phyloP scores from a whole-genome alignment of 2,329 filamentous ascomycete species.

The Ascochyta koolunga region DNA sequence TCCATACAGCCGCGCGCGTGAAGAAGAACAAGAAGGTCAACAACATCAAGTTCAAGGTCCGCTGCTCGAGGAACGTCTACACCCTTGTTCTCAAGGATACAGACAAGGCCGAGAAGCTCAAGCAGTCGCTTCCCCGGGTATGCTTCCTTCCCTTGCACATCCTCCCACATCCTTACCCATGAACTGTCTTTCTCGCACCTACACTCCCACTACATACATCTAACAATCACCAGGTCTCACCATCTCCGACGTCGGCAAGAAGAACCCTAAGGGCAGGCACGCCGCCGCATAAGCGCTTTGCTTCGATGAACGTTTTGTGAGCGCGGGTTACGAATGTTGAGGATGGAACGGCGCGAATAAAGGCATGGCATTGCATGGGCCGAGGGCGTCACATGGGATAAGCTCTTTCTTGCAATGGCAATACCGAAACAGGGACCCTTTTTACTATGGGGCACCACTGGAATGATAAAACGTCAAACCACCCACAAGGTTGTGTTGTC shows the following conservation, averaged over 20 bases:
- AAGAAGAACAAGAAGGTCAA: conserved; percentile 90
- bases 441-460: conserved; percentile 12
- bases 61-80: conserved; percentile 95
- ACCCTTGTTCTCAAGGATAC: conserved; percentile 97
- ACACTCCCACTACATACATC: background rate
- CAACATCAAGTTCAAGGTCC: conserved; percentile 99
- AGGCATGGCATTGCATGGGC: conserved; percentile 29
- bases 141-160: conserved; percentile 52
- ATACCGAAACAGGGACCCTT: conserved; percentile 33
- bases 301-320: conserved; percentile 13
- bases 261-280: conserved; percentile 65
- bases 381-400: conserved; percentile 42
- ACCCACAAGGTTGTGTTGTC: background rate
- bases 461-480: conserved; percentile 19
- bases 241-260: conserved; percentile 66
- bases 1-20: conserved; percentile 55
- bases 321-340: conserved; percentile 12
- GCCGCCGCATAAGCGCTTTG: conserved; percentile 32
- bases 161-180: background rate
- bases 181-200: background rate
- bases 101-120: conserved; percentile 99
- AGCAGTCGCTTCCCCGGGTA: conserved; percentile 99
- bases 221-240: conserved; percentile 56
- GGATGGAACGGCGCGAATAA: conserved; percentile 4
- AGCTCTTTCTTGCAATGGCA: conserved; percentile 38